A percentile compares a stretch with the other conserved stretches of the same genome.
These are phyloP conservation scores for Ascodesmis nigricans DNA, from an alignment of 495 filamentous ascomycete species.

Conservation along the genomic window DNA sequence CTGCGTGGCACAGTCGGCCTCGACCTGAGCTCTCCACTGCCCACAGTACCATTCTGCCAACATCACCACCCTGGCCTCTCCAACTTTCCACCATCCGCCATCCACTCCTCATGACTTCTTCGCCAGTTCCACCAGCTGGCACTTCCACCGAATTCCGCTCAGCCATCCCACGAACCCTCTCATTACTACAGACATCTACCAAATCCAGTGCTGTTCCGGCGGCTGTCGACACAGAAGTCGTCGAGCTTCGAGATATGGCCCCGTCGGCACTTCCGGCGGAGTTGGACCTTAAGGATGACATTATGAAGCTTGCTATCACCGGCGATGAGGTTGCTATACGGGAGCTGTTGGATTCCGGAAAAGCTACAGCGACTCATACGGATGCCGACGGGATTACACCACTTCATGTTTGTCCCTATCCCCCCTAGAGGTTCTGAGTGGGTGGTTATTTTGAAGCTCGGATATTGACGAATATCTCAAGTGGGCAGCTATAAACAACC, in stretches of 20 bases:
- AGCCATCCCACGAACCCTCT: slow-evolving; percentile 12
- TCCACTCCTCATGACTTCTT: no score
- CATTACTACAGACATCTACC: no score
- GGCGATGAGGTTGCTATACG: slow-evolving; percentile 75
- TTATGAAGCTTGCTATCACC: slow-evolving; percentile 83
- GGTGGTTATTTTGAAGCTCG: background rate
- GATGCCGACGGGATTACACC: slow-evolving; percentile 89
- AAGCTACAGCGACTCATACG: slow-evolving; percentile 52
- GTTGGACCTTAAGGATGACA: slow-evolving; percentile 44
- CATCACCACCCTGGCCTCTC: no score
- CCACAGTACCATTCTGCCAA: no score
- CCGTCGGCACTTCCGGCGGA: slow-evolving; percentile 21
- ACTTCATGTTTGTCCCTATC: slow-evolving; percentile 48
- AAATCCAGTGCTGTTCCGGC: slow-evolving; percentile 19
- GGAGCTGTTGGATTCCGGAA: slow-evolving; percentile 63
- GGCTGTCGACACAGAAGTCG: slow-evolving; percentile 16
- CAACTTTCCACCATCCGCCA: no score
- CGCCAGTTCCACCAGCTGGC: no score
- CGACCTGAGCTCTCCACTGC: no score
- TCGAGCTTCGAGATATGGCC: slow-evolving; percentile 49
- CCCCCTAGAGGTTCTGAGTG: background rate
- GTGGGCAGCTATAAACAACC: slow-evolving; percentile 99
- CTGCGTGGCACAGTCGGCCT: no score
- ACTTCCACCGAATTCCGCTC: no score
- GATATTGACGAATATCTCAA: slow-evolving; percentile 27